phyloP scores from a whole-genome alignment of 1,139 yeast genomes.

The Saccharomyces uvarum region DNA sequence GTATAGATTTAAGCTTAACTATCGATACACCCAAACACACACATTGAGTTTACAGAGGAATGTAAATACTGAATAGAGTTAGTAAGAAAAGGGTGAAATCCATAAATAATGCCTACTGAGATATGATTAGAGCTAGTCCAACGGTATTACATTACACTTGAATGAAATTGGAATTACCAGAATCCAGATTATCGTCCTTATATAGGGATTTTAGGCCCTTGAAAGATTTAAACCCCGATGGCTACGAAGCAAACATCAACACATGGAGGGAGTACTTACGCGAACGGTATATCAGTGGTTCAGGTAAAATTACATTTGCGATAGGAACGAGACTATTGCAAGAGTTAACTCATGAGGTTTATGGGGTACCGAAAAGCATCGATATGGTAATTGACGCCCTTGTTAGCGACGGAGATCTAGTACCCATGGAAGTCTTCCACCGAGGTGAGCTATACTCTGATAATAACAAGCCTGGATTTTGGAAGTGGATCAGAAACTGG shows the following conservation, averaged over 20 bases:
- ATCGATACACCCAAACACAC: not conserved
- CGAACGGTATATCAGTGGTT: conserved; percentile 15
- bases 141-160: not conserved
- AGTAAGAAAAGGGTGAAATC: not conserved
- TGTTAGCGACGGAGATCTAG: conserved; percentile 25
- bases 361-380: conserved; percentile 33
- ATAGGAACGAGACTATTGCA: conserved; percentile 28
- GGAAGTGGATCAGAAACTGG: conserved; percentile 13
- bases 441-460: conserved; percentile 7
- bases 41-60: not conserved
- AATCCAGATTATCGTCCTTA: conserved; percentile 49
- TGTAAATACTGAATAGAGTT: not conserved
- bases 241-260: conserved; percentile 55
- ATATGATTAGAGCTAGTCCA: not conserved
- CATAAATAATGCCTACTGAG: not conserved
- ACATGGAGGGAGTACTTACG: conserved; percentile 45
- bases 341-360: conserved; percentile 24
- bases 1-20: not conserved
- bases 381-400: conserved; percentile 34
- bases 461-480: conserved; percentile 1
- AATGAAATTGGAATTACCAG: conserved; percentile 20
- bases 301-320: conserved; percentile 21
- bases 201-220: conserved; percentile 52
- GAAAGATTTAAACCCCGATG: conserved; percentile 54
- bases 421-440: conserved; percentile 25